Base-by-base conservation (phyloP, 306 rosid species). In the Pueraria montana region DNA sequence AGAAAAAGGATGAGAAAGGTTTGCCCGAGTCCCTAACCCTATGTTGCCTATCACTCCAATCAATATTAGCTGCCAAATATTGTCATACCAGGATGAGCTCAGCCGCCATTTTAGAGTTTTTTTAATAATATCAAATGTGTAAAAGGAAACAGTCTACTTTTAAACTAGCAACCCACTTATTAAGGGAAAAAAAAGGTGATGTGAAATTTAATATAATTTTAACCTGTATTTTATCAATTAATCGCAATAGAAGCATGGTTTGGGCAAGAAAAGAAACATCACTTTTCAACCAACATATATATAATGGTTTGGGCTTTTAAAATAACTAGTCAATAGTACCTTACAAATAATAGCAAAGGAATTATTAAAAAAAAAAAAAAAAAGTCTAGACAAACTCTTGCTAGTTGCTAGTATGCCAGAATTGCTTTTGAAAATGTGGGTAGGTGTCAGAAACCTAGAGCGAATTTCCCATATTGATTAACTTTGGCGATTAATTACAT, bases 141-240 rank as follows among this genome's bases (percentile, higher is more conserved):
- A 26, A 78, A 72, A 73, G 62, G 42, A 75, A 72, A 45, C 43
- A 12, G 4, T 2, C 21, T 34, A 34, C 84, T 86, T 82, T 86
- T 86, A 61, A 82, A 82, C 84, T 74, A 82, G 63, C 65, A 78
- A 82, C 61, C 84, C 89, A 86, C 86, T 82, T 63, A 86, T 12
- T 66, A 24, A 72, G 52, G n/a, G 14, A 4, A 11, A 40, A 72
- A 78, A 67, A 77, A 78, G 84, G 64, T 73, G 78, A 82, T 74
- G 75, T 38, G 30, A 66, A 67, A 64, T 68, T 86, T 74, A 67
- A 73, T 72, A 70, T 48, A 78, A 72, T 73, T 50, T 81, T 69
- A 70, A 77, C 40, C 9, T 30, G 11, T 71, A 63, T 62, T 86
- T 78, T 56, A 82, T 74, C 50, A 72, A 77, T 5, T 66, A 72